Evolutionary conservation across 1,284 basidiomycete genomes (phyloP), one percentile per base, ranked within the genome.

Genomic region (Ceratobasidium sp.): DNA sequence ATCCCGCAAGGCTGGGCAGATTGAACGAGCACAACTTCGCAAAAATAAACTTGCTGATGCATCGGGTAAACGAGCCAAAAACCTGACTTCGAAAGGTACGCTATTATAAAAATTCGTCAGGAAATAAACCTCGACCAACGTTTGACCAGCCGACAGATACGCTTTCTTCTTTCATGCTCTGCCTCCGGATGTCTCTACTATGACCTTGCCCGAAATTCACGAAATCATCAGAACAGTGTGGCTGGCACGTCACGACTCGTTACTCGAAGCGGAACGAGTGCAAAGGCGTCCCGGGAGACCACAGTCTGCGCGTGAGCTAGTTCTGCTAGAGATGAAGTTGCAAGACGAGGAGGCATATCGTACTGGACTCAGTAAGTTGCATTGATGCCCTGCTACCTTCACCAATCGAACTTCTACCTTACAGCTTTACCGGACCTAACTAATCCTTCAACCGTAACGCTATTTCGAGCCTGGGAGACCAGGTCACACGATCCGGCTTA

Each of bases 401-500:
- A 36, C 54, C 11, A 30, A 66, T 63, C 30, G 51, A 38, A 33
- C 30, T 6, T 60, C 23, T 67, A 9, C 3, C 12, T 53, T 70
- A 14, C 80, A 94, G 93, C 95, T 81, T 85, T 95, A n/a, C 86
- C 88, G 18, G 93, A 96, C 80, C 83, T 96, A 53, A 94, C 92
- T 0, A 87, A 95, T 76, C 80, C 82, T 12, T 80, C 83, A 11
- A 94, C 87, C n/a, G 88, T 91, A 36, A 84, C 85, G 21, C 82
- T 95, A 4, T 91, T 95, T 79, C 86, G 89, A 64, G 80, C 81
- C 67, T 95, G 93, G 92, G 87, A 93, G 75, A 87, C 92, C 75
- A 86, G 44, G 44, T 58, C 54, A 4, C 66, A 85, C 74, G 90
- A 92, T 77, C 81, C 86, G 0, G 86, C 91, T 2, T 95, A 87